These are phyloP conservation scores for Penicillium digitatum DNA, from an alignment of 2,329 filamentous ascomycete species.

Conservation along the genomic window DNA sequence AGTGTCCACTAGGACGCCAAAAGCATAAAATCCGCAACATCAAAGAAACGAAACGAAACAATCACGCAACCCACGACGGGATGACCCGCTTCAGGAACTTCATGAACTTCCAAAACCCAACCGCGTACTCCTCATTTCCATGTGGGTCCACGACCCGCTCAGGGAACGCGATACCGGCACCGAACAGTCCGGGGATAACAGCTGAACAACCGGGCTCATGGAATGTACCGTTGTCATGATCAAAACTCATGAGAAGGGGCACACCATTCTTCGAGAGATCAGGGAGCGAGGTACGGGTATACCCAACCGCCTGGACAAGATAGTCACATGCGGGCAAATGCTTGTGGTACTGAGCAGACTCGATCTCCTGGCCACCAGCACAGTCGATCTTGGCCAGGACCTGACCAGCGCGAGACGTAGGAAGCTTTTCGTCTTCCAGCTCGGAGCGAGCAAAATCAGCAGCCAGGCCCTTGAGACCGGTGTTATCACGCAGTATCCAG, in stretches of 20 bases:
- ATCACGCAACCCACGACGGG: constrained; percentile 45
- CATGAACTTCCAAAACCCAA: constrained; percentile 65
- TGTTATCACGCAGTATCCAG: constrained; percentile 64
- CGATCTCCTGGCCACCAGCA: constrained; percentile 33
- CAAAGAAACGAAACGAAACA: background rate
- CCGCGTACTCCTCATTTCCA: constrained; percentile 59
- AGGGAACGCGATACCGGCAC: constrained; percentile 62
- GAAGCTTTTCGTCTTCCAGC: constrained; percentile 52
- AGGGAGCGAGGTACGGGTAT: constrained; percentile 50
- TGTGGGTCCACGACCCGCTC: constrained; percentile 58
- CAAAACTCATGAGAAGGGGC: constrained; percentile 28
- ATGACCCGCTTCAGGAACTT: constrained; percentile 55
- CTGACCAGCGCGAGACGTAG: constrained; percentile 45
- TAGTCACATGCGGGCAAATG: constrained; percentile 50
- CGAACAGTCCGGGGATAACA: constrained; percentile 53
- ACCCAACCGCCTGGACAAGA: constrained; percentile 59
- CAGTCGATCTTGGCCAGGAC: constrained; percentile 50
- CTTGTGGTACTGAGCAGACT: constrained; percentile 46
- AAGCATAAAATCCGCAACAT: background rate
- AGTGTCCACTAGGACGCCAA: background rate
- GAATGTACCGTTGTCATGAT: constrained; percentile 45
- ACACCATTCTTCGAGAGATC: constrained; percentile 38
- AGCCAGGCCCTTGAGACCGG: constrained; percentile 60
- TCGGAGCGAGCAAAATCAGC: constrained; percentile 58
- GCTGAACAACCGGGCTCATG: constrained; percentile 40